These are phyloP conservation scores for Fusarium tuaranense DNA, from an alignment of 2,329 filamentous ascomycete genomes.

Conservation along the genomic window DNA sequence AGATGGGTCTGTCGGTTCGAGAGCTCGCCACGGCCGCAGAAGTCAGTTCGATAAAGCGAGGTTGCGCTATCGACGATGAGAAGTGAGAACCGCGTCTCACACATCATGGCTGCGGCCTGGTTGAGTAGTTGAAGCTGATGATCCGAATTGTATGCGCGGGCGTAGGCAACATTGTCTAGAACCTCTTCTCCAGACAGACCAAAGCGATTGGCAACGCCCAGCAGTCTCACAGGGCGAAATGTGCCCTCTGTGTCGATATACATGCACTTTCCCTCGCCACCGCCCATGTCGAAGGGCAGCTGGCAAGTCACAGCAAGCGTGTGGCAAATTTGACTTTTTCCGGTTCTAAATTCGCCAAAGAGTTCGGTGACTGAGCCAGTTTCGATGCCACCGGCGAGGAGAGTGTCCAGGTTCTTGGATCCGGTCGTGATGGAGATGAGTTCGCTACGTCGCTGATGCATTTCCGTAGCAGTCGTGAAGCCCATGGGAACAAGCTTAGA, in stretches of 20 bases:
- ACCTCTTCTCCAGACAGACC: slow-evolving; percentile 97
- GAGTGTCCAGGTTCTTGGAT: slow-evolving; percentile 95
- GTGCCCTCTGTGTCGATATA: slow-evolving; percentile 99
- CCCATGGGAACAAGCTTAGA: slow-evolving; percentile 98
- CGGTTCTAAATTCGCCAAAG: slow-evolving; percentile 97
- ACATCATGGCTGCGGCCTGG: slow-evolving; percentile 99
- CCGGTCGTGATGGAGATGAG: slow-evolving; percentile 98
- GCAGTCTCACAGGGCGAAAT: slow-evolving; percentile 89
- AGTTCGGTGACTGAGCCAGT: slow-evolving; percentile 98
- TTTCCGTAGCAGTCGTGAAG: slow-evolving; percentile 98
- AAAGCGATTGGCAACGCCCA: slow-evolving; percentile 93
- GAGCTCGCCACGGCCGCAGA: slow-evolving; percentile 94
- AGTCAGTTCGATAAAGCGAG: slow-evolving; percentile 94
- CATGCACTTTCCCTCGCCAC: slow-evolving; percentile 96
- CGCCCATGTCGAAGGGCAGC: slow-evolving; percentile 98
- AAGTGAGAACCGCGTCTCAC: slow-evolving; percentile 95
- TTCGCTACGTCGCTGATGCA: slow-evolving; percentile 96
- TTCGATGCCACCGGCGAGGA: slow-evolving; percentile 93
- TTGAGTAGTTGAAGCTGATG: slow-evolving; percentile 96
- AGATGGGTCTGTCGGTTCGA: slow-evolving; percentile 92
- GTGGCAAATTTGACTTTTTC: slow-evolving; percentile 98
- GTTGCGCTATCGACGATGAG: slow-evolving; percentile 97
- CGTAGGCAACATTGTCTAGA: slow-evolving; percentile 97
- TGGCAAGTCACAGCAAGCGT: slow-evolving; percentile 99
- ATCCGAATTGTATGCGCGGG: slow-evolving; percentile 97